These are phyloP conservation scores for Kodamaea kaohsiungensis DNA, from an alignment of 805 yeast genomes.

Conservation along the genomic window DNA sequence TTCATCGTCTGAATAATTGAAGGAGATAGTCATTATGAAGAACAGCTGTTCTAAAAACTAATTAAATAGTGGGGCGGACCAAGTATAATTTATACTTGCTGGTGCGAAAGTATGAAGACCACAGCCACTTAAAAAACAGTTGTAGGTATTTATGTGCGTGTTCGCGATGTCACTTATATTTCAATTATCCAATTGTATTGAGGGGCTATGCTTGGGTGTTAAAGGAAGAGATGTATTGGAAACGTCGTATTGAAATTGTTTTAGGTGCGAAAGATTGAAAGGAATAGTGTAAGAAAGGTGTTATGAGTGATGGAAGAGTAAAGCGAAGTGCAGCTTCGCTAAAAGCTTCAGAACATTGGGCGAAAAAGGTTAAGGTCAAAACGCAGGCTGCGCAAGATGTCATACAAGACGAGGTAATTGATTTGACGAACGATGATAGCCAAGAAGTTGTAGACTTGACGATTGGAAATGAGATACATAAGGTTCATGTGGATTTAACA, in stretches of 20 bases:
- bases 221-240: neutral
- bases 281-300: neutral
- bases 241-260: neutral
- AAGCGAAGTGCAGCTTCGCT: conserved; percentile 6
- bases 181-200: neutral
- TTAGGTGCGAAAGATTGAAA: neutral
- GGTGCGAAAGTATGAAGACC: neutral
- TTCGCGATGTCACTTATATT: neutral
- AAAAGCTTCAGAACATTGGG: conserved; percentile 7
- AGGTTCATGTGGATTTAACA: neutral
- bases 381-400: neutral
- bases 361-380: neutral
- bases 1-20: conserved; percentile 36
- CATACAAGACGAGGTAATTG: neutral
- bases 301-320: neutral
- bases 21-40: conserved; percentile 16
- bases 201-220: neutral
- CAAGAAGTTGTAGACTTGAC: conserved; percentile 1
- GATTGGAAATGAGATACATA: neutral
- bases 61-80: neutral
- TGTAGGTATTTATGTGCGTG: neutral
- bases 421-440: neutral
- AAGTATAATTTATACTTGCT: neutral
- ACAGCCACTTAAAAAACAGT: neutral
- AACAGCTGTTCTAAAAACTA: neutral